Evolutionary conservation across 768 basidiomycete genomes (phyloP).

Genomic region (Trametes coccinea): DNA sequence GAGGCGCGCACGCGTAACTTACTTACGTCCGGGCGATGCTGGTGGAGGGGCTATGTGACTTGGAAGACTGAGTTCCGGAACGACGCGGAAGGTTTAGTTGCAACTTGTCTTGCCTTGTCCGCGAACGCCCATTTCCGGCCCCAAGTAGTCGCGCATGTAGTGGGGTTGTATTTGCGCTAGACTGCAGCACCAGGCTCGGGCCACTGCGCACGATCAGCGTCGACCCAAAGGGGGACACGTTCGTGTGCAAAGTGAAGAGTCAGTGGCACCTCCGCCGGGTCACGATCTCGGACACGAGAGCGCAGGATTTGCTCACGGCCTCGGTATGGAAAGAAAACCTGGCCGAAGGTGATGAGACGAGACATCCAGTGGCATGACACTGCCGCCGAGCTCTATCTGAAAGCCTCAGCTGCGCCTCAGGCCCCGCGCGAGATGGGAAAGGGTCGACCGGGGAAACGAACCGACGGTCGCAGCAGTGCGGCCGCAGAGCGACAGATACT

Average conservation of each 20-base stretch:
- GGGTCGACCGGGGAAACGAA: conserved; percentile 11
- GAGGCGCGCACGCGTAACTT: background rate
- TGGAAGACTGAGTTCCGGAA: too few relatives aligned
- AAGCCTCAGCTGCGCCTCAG: background rate
- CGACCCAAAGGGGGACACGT: background rate
- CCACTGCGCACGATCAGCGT: conserved; percentile 15
- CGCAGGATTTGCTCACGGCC: background rate
- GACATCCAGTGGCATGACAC: background rate
- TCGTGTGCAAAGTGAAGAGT: background rate
- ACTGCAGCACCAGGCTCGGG: background rate
- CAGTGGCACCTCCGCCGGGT: conserved; percentile 9
- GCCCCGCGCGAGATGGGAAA: background rate
- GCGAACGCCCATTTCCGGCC: background rate
- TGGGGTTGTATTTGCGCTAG: background rate
- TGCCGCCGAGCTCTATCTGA: conserved; percentile 17
- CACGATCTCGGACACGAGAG: conserved; percentile 1
- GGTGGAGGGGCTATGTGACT: background rate
- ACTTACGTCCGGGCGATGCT: background rate
- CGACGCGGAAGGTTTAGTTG: too few relatives aligned
- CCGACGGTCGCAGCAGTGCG: background rate
- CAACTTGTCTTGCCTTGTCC: too few relatives aligned
- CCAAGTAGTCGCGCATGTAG: background rate
- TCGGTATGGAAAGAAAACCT: conserved; percentile 1
- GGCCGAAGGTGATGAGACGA: background rate
- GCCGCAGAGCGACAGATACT: background rate